Evolutionary conservation across 257 asterid genomes (phyloP).

Genomic region (Rauvolfia tetraphylla): DNA sequence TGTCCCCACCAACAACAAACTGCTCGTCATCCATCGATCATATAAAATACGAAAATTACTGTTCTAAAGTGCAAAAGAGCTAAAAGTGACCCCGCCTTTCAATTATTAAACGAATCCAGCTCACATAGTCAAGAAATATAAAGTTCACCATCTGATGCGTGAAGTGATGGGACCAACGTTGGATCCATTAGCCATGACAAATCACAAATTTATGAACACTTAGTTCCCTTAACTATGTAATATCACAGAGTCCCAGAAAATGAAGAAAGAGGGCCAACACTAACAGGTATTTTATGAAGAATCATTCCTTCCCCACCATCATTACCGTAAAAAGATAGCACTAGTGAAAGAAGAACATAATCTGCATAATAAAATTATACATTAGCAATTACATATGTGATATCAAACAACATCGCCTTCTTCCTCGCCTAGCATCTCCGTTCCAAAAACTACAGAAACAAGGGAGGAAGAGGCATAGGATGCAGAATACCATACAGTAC

Average conservation of each 20-base stretch:
- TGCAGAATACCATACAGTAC: background rate
- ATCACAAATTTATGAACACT: too few species aligned
- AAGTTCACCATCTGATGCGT: background rate
- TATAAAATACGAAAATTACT: background rate
- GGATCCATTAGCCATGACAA: background rate
- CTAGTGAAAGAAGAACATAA: too few species aligned
- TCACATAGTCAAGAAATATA: background rate
- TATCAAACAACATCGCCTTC: background rate
- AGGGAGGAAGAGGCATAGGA: background rate
- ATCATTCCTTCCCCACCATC: too few species aligned
- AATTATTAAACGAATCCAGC: background rate
- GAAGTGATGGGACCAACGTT: background rate
- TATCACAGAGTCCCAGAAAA: background rate
- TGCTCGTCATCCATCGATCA: background rate
- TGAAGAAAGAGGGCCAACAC: too few species aligned
- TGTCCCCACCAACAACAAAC: background rate
- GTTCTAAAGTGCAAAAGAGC: background rate
- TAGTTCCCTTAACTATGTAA: too few species aligned
- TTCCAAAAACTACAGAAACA: conserved; percentile 10
- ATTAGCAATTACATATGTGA: background rate
- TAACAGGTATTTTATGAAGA: too few species aligned
- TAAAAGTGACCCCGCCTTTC: background rate
- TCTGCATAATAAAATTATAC: background rate
- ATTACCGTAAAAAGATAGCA: too few species aligned
- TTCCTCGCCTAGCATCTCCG: conserved; percentile 9